Evolutionary conservation across 129 eudicot genomes (phyloP).

Genomic region (Saposhnikovia divaricata): DNA sequence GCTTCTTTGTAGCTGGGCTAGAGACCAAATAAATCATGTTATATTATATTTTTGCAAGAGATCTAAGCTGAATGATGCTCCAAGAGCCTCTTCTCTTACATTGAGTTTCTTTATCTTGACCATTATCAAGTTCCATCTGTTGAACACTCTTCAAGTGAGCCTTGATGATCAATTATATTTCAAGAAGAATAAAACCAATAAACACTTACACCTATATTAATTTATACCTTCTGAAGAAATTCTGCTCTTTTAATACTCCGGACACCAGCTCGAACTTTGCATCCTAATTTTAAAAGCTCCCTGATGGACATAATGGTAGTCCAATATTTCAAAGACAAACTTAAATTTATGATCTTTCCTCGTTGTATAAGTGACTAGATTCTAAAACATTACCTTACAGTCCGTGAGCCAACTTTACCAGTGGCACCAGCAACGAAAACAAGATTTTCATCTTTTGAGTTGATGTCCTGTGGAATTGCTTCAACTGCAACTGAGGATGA

Average conservation of each 20-base stretch:
- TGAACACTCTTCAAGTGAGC: constrained; percentile 54
- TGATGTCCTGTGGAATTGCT: constrained; percentile 33
- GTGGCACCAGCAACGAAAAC: constrained; percentile 98
- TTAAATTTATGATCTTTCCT: constrained; percentile 14
- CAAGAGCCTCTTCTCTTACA: constrained; percentile 46
- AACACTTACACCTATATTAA: constrained; percentile 5
- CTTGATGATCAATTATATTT: constrained; percentile 1
- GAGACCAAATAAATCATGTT: constrained; percentile 47
- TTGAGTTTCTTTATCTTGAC: constrained; percentile 34
- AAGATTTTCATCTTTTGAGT: constrained; percentile 38
- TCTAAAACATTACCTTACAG: constrained; percentile 61
- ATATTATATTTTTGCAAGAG: constrained; percentile 19
- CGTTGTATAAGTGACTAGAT: constrained; percentile 1
- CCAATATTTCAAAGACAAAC: constrained; percentile 11
- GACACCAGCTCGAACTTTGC: constrained; percentile 88
- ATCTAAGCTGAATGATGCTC: constrained; percentile 5
- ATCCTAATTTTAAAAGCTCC: constrained; percentile 92
- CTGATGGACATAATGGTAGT: constrained; percentile 35
- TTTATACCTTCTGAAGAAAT: constrained; percentile 61
- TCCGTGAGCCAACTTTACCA: constrained; percentile 93
- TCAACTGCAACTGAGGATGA: constrained; percentile 42
- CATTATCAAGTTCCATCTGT: constrained; percentile 61
- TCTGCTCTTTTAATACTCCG: constrained; percentile 81
- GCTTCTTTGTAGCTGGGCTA: constrained; percentile 98
- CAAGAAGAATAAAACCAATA: constrained; percentile 1